Base-by-base conservation (phyloP, 371 early-diverging fungal genomes). In the Rhizopus sp. region DNA sequence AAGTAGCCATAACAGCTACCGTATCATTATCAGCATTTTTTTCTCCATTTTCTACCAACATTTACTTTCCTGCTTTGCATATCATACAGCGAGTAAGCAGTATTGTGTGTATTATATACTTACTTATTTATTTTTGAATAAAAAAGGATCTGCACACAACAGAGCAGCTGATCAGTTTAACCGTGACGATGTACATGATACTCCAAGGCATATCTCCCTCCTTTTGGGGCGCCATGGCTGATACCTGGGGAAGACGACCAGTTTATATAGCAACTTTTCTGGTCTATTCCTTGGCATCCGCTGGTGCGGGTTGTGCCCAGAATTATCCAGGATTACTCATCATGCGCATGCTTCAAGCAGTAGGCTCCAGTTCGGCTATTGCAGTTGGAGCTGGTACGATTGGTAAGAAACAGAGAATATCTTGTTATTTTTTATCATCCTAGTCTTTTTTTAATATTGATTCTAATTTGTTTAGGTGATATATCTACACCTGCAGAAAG, bases 361-460 rank as follows among this genome's bases (percentile, higher is more conserved):
- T 82, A 38, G 88, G 90, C 0, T 69, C 85, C 5, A 82, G 84
- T 31, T 85, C 90, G 0, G 85, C 84, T 0, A 75, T 87, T 29
- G 76, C 87, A 2, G 80, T 88, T 3, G 88, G 90, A 6, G 86
- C 87, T 3, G 88, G 89, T 0, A 78, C 85, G 7, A 80, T 89
- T 12, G 80, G 85, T 46, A 65, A 59, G 59, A 45, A 17, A 12
- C n/a, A 37, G 17, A 35, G 9, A 29, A 16, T 5, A 33, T 44
- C 46, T 53, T 15, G 5, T n/a, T 57, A n/a, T 34, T 39, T 39
- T 40, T 23, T 45, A 30, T 9, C n/a, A n/a, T 35, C 12, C 15
- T 13, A 13, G 13, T n/a, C 30, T 35, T n/a, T 49, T 32, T n/a
- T 50, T 32, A 51, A 38, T 13, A 7, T 17, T 35, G 23, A 23